Evolutionary conservation across 768 basidiomycete genomes (phyloP), one percentile per base, ranked within the genome.

Genomic region (Podaxis rugospora): DNA sequence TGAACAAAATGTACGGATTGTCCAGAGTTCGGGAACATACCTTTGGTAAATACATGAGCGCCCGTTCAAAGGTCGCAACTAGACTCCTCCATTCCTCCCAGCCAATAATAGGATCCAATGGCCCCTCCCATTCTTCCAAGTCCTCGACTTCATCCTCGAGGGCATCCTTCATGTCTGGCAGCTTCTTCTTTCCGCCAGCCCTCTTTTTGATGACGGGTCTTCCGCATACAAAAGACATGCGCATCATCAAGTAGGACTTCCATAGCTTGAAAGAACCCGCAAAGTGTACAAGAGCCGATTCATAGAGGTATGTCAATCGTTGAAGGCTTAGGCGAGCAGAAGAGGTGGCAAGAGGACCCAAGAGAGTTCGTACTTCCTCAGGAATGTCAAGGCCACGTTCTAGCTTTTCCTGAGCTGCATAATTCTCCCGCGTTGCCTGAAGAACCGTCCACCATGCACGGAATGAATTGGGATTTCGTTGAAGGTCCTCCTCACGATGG

Each of bases 21-120:
- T 49, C 57, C 39, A 55, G 53, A 18, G 47, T 55, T 27, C 51
- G 32, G 76, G 4, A 46, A 62, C 61, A 65, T 68, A 94, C 95
- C 72, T 87, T 91, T 58, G 95, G 93, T 53, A 98, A 73, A 90
- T 94, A 98, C 87, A 93, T 93, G 42, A 99, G 76, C 61, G 93
- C 92, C 62, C 97, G 84, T 70, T 99, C 97, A 70, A 93, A 96
- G 0, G 86, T 84, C 7, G 93, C 90, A 16, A 96, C 81, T 11
- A 99, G 82, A 14, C 86, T 76, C 69, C 85, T 93, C 97, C 97
- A 99, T 73, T 99, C 97, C 65, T 92, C 88, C 87, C 89, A 97
- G 4, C 96, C 97, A n/a, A 97, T 81, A 5, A 95, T 78, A 2
- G 89, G 86, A 69, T 98, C 92, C 53, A 98, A 74, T 16, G 91